Evolutionary conservation across 179 eudicot species (phyloP).

Genomic region (Vitellaria paradoxa): DNA sequence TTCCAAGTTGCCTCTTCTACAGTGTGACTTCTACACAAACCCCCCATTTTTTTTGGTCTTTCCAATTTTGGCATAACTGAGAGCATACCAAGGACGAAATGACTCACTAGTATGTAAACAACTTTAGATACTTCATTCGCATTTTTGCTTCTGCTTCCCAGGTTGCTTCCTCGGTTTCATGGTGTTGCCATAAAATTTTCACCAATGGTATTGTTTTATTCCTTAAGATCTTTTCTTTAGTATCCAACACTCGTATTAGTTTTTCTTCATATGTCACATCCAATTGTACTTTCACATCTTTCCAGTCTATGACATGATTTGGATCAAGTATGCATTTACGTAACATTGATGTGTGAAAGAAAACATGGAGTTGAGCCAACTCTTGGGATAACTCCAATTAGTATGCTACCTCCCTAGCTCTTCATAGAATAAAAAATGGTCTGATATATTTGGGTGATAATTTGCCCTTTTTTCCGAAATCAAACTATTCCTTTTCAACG

Average conservation of each 20-base stretch:
- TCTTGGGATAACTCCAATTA: neutral
- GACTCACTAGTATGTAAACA: neutral
- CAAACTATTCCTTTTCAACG: neutral
- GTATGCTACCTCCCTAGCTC: neutral
- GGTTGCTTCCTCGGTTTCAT: neutral
- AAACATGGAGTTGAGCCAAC: neutral
- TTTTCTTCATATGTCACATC: too few relatives aligned
- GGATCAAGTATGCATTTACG: neutral
- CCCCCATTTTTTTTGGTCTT: too few relatives aligned
- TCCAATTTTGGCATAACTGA: too few relatives aligned
- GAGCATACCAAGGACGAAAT: too few relatives aligned
- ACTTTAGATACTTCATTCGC: neutral
- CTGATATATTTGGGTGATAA: conserved; percentile 13
- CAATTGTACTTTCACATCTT: too few relatives aligned
- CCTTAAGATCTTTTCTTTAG: too few relatives aligned
- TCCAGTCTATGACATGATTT: neutral
- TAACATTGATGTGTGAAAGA: conserved; percentile 11
- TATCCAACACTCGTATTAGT: too few relatives aligned
- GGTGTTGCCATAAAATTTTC: neutral
- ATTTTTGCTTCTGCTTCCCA: conserved; percentile 1
- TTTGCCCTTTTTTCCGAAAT: conserved; percentile 6
- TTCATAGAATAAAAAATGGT: neutral
- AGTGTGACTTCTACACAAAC: too few relatives aligned
- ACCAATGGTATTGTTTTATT: too few relatives aligned
- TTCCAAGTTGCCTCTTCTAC: too few relatives aligned